Base-by-base conservation (phyloP, 768 basidiomycete genomes). In the Scleroderma citrinum region DNA sequence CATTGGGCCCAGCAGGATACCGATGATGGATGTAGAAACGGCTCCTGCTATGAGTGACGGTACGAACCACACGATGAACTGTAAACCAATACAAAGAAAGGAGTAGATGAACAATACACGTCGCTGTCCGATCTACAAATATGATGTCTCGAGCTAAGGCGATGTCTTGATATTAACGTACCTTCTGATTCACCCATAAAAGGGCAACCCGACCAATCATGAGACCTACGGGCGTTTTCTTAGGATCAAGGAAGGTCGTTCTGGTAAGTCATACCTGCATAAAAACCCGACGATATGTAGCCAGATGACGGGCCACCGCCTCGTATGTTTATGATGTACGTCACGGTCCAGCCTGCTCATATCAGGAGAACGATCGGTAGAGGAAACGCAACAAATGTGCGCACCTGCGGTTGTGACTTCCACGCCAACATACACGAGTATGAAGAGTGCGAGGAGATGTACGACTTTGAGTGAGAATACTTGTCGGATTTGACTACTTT, bases 381-480 rank as follows among this genome's bases (percentile, higher is more conserved):
- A 42, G 8, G n/a, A 2, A 14, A 26, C 13, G 42, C n/a, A 6
- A 36, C 40, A 13, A 1, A 47, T 39, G 16, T n/a, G 52, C 54
- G 37, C 50, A 71, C 72, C 71, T 52, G 71, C 71, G 10, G 74
- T 34, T 7, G 70, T 70, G 32, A 85, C 82, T 56, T 86, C 85
- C 2, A 82, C 76, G 10, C 85, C 85, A 20, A 86, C 82, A 56
- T 86, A 86, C 0, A 85, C 74, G 10, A 85, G 68, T 46, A 77
- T 73, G 57, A 83, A 87, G 53, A 81, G 66, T 0, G 85, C 82
- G 5, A 87, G 66, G 16, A 80, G 64, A 52, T 86, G 83, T 1
- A 86, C 82, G 0, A 73, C 71, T 49, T 70, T 76, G 41, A 73
- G 68, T 2, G 59, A 49, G 44, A 85, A 55, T 48, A 85, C 81